phyloP scores from a whole-genome alignment of 257 asterid species.

The Solanum lignicaule region DNA sequence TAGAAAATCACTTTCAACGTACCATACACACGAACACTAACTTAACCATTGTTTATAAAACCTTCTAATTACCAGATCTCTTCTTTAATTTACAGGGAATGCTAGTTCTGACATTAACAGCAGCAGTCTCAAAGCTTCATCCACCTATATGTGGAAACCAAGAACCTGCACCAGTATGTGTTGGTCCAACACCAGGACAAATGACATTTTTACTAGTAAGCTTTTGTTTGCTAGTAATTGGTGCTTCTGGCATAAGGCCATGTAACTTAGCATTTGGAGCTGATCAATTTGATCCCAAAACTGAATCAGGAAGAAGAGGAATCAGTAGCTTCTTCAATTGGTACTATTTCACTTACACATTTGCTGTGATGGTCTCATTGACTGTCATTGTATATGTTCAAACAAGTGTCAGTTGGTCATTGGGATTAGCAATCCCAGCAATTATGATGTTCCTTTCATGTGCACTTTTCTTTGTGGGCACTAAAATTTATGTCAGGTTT shows the following conservation, averaged over 20 bases:
- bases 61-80: not conserved
- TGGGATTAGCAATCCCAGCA: conserved; percentile 26
- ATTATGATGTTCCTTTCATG: conserved; percentile 21
- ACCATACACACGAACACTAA: not conserved
- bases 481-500: conserved; percentile 12
- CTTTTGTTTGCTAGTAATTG: conserved; percentile 13
- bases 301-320: conserved; percentile 22
- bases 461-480: conserved; percentile 13
- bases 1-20: not conserved
- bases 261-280: conserved; percentile 34
- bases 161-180: not conserved
- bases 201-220: conserved; percentile 6
- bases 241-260: conserved; percentile 30
- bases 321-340: conserved; percentile 27
- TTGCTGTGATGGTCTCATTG: conserved; percentile 20
- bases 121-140: conserved; percentile 13
- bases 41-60: not conserved
- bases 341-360: conserved; percentile 25
- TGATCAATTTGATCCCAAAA: conserved; percentile 27
- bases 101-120: conserved; percentile 24
- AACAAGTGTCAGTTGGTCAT: conserved; percentile 19
- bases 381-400: conserved; percentile 29
- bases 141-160: conserved; percentile 15
- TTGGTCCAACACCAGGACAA: conserved; percentile 14
- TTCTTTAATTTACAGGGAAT: conserved; percentile 13